Percentiles rank a stretch among this genome's conserved stretches.
Evolutionary conservation across 2,329 filamentous ascomycete species (phyloP).

Genomic region (Tolypocladium ovalisporum): DNA sequence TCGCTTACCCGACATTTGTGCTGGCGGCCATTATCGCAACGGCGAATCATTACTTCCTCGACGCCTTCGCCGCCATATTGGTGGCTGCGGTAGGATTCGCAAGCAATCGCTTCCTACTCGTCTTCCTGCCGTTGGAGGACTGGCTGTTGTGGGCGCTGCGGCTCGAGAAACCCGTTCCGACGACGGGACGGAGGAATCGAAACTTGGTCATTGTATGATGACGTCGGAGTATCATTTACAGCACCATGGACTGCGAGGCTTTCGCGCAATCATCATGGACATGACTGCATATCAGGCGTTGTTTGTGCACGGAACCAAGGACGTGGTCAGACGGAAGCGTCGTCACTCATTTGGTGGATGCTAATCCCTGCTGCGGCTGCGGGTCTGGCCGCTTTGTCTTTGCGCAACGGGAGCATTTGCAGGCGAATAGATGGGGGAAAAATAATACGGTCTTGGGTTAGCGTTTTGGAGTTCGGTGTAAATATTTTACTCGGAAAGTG

Average conservation of each 20-base stretch:
- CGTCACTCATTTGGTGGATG: not conserved
- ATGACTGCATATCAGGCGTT: not conserved
- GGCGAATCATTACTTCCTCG: constrained; percentile 63
- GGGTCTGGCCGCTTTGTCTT: not conserved
- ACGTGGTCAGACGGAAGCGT: not conserved
- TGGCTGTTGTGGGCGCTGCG: constrained; percentile 53
- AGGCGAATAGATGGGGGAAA: not conserved
- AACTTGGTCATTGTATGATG: constrained; percentile 9
- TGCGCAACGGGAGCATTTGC: not conserved
- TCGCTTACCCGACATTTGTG: constrained; percentile 55
- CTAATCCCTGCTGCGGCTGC: not conserved
- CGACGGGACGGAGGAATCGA: constrained; percentile 24
- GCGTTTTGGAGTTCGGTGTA: not conserved
- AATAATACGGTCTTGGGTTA: not conserved
- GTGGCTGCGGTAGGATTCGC: constrained; percentile 57
- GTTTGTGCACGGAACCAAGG: not conserved
- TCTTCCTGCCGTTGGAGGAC: constrained; percentile 55
- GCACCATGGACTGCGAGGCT: not conserved
- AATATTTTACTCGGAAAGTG: not conserved
- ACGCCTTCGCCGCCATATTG: constrained; percentile 56
- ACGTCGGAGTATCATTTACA: not conserved
- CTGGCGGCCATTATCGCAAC: constrained; percentile 59
- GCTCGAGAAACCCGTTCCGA: constrained; percentile 52
- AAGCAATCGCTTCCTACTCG: constrained; percentile 42
- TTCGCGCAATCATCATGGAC: not conserved